These are phyloP conservation scores for Coelastrella sp. DNA, from an alignment of 139 green algal species.

Conservation along the genomic window DNA sequence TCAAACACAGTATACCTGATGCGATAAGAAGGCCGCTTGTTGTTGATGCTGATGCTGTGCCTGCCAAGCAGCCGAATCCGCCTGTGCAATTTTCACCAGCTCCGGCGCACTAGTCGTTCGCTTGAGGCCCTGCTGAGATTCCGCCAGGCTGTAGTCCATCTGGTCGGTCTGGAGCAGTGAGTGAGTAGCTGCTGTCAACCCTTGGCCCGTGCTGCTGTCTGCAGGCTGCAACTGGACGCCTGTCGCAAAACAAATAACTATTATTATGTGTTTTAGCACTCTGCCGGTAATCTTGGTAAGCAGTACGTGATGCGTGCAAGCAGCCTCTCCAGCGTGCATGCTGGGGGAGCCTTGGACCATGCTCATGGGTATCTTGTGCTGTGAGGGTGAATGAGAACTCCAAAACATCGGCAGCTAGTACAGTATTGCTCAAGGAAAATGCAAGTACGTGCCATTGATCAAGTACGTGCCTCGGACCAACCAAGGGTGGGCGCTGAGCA, in stretches of 20 bases:
- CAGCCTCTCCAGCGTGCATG: too few relatives aligned
- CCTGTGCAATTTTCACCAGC: slow-evolving; percentile 29
- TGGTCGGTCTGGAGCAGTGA: slow-evolving; percentile 19
- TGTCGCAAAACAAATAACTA: too few relatives aligned
- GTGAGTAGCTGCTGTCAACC: neutral
- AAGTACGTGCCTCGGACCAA: neutral
- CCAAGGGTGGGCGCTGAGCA: neutral
- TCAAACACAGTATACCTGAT: too few relatives aligned
- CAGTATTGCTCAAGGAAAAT: neutral
- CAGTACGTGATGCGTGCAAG: too few relatives aligned
- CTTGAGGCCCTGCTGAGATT: neutral
- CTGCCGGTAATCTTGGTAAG: too few relatives aligned
- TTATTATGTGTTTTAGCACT: too few relatives aligned
- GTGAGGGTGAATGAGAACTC: too few relatives aligned
- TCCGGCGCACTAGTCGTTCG: slow-evolving; percentile 21
- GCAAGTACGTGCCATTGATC: too few relatives aligned
- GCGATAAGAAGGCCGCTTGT: neutral
- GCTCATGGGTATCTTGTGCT: too few relatives aligned
- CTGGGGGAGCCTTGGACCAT: neutral
- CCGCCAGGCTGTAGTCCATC: slow-evolving; percentile 23
- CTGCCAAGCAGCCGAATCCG: slow-evolving; percentile 15
- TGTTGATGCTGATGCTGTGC: slow-evolving; percentile 15
- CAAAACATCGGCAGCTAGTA: too few relatives aligned
- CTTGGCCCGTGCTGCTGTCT: slow-evolving; percentile 25
- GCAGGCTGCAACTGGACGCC: neutral